phyloP scores from a whole-genome alignment of 176 grass and related monocot species.

The Bothriochloa decipiens region DNA sequence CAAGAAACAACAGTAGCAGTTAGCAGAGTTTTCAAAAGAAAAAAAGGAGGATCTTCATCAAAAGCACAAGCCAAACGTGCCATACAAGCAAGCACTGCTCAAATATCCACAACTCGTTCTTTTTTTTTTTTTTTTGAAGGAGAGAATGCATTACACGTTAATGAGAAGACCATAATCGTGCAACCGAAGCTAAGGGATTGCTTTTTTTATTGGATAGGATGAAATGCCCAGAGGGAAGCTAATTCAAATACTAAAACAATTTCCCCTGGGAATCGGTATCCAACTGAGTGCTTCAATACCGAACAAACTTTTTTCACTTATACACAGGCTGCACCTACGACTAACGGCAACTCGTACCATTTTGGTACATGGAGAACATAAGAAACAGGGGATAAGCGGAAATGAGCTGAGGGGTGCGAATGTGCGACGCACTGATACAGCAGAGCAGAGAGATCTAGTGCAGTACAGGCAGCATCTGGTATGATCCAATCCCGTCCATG shows the following conservation, averaged over 20 bases:
- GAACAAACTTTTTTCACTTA: background rate
- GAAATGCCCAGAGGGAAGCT: background rate
- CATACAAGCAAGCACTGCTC: background rate
- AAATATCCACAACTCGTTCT: background rate
- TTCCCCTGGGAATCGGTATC: background rate
- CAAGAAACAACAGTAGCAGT: background rate
- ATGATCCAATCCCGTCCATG: constrained; percentile 3
- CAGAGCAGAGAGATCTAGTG: background rate
- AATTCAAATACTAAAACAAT: background rate
- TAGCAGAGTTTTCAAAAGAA: background rate
- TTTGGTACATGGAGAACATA: background rate
- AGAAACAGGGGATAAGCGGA: background rate
- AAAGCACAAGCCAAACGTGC: background rate
- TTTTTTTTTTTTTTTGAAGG: background rate
- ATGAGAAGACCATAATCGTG: background rate
- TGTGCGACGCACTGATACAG: background rate
- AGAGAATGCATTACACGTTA: background rate
- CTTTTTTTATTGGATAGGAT: background rate
- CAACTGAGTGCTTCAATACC: background rate
- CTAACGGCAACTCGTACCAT: background rate
- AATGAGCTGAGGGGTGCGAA: background rate
- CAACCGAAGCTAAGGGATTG: background rate
- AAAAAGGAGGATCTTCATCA: background rate
- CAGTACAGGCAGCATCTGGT: background rate
- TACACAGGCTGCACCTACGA: background rate